Evolutionary conservation across 2,329 filamentous ascomycete genomes (phyloP).

Genomic region (Ophiostoma angusticollis): DNA sequence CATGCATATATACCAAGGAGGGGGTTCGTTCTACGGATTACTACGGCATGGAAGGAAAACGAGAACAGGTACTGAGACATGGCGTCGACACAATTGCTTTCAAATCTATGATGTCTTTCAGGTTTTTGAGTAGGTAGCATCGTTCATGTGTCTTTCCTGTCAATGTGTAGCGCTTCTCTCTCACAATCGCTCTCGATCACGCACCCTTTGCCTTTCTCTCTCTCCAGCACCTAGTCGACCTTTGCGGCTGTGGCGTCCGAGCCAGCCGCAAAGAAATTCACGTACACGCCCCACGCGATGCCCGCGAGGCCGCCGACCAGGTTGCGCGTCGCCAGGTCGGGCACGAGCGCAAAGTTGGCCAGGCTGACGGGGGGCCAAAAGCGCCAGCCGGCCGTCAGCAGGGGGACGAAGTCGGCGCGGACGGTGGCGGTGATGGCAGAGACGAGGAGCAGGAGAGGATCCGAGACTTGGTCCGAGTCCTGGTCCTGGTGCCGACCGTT

Average conservation of each 20-base stretch:
- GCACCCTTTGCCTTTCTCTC: neutral
- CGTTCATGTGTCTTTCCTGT: no score
- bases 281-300: constrained; percentile 57
- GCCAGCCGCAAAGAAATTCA: constrained; percentile 21
- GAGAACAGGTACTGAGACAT: no score
- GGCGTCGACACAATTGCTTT: no score
- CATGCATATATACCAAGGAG: constrained; percentile 3
- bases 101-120: no score
- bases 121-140: no score
- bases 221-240: neutral
- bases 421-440: constrained; percentile 29
- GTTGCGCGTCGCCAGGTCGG: constrained; percentile 52
- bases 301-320: constrained; percentile 56
- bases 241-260: neutral
- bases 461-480: no score
- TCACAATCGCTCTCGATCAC: neutral
- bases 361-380: constrained; percentile 58
- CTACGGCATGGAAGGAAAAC: neutral
- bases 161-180: no score
- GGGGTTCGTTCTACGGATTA: no score
- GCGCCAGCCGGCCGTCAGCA: constrained; percentile 57
- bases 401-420: constrained; percentile 45
- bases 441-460: constrained; percentile 20
- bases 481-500: constrained; percentile 15
- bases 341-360: constrained; percentile 51